Evolutionary conservation across 192 early-diverging fungal genomes (phyloP).

Genomic region (Paraglomus occultum): DNA sequence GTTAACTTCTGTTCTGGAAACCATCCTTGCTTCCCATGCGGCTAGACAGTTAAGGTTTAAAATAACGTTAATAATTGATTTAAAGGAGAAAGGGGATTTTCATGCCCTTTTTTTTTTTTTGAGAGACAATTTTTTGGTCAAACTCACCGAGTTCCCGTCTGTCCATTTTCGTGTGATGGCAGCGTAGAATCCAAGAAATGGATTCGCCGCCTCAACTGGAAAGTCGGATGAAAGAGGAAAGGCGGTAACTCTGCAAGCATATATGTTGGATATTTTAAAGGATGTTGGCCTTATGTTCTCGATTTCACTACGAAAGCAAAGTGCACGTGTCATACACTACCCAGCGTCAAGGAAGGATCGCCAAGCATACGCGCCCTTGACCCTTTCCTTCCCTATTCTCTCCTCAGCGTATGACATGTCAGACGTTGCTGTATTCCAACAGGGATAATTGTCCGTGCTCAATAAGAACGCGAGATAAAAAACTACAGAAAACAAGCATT

Average conservation of each 20-base stretch:
- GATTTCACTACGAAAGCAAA: not conserved
- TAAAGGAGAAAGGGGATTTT: slow-evolving; percentile 30
- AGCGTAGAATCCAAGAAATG: slow-evolving; percentile 53
- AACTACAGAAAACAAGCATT: not conserved
- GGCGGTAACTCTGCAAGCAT: slow-evolving; percentile 30
- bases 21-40: slow-evolving; percentile 48
- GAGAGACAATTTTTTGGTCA: slow-evolving; percentile 21
- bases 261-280: not conserved
- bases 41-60: slow-evolving; percentile 24
- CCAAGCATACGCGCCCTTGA: slow-evolving; percentile 54
- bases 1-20: slow-evolving; percentile 41
- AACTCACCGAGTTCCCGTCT: slow-evolving; percentile 42
- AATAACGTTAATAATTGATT: slow-evolving; percentile 11
- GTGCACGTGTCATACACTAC: slow-evolving; percentile 1
- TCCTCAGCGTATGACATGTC: slow-evolving; percentile 53
- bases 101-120: not conserved
- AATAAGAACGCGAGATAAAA: not conserved
- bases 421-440: slow-evolving; percentile 37
- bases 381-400: slow-evolving; percentile 45
- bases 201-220: slow-evolving; percentile 51
- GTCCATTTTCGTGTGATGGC: slow-evolving; percentile 50
- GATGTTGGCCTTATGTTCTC: not conserved
- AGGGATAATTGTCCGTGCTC: not conserved
- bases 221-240: slow-evolving; percentile 55
- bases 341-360: slow-evolving; percentile 40